phyloP scores from a whole-genome alignment of 345 rosid species.

The Gossypium herbaceum region DNA sequence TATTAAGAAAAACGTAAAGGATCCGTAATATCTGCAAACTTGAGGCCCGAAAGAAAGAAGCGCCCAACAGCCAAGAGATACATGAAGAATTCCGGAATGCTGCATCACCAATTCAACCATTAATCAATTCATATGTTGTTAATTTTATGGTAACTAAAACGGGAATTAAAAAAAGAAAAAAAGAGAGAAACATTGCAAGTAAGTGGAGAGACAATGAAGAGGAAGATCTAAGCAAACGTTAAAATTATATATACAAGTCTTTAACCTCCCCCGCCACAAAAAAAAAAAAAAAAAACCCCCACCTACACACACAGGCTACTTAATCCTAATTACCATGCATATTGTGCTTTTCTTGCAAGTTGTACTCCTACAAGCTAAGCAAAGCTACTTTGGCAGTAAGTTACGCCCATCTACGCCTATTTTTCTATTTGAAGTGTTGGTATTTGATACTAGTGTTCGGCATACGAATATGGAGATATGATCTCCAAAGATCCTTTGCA shows the following conservation, averaged over 20 bases:
- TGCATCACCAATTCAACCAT: constrained; percentile 26
- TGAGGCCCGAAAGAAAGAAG: constrained; percentile 74
- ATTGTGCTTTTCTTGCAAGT: no score
- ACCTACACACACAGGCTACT: no score
- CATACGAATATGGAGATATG: neutral
- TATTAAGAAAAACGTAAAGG: constrained; percentile 66
- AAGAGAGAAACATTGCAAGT: neutral
- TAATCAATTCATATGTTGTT: neutral
- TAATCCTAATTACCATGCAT: no score
- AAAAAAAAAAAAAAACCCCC: no score
- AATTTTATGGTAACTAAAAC: neutral
- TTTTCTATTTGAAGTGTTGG: neutral
- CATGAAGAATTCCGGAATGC: constrained; percentile 76
- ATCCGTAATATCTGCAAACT: constrained; percentile 70
- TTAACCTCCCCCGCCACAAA: no score
- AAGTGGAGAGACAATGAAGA: neutral
- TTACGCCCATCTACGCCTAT: neutral
- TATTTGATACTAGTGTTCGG: neutral
- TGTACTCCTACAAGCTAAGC: neutral
- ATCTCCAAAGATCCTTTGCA: neutral
- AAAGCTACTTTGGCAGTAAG: neutral
- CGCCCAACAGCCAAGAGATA: constrained; percentile 79
- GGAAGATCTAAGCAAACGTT: neutral
- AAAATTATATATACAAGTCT: neutral
- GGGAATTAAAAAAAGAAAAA: neutral